Evolutionary conservation across 306 rosid genomes (phyloP), one percentile per base, ranked within the genome.

Genomic region (Alnus rubra): DNA sequence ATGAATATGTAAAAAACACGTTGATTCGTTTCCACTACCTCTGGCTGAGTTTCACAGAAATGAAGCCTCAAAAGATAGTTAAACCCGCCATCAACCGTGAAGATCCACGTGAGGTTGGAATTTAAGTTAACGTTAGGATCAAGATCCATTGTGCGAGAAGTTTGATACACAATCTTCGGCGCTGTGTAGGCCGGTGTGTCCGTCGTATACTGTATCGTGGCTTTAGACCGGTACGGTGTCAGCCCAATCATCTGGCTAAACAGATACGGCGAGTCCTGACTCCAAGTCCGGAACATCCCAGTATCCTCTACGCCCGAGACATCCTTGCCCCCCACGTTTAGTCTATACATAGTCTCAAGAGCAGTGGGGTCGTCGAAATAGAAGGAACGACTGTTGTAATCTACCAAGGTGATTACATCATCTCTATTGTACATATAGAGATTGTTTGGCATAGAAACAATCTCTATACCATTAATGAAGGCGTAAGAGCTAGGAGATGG

Each of bases 391-490:
- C 2, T n/a, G 4, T 18, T 5, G 4, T 49, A 30, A 44, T 60
- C 74, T 33, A 76, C 9, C n/a, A 76, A 37, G 13, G 13, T 13
- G 0, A 18, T 47, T 31, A 19, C 35, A 9, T 30, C 14, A 14
- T 11, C 52, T 0, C 9, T n/a, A 39, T 56, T 28, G 2, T 19
- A 3, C 15, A 71, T 48, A 50, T 82, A 82, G 58, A 82, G 81
- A 63, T 53, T 15, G 0, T 35, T 10, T 6, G 85, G 85, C 74
- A 82, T 82, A 49, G 85, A 82, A 7, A 82, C 69, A 33, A 82
- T 60, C 56, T 82, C 81, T 10, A 82, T 82, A 5, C 85, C 85
- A 14, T 78, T 82, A n/a, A 82, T 42, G 51, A 82, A 82, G 1
- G 85, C 81, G 18, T 82, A 82, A 12, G 81, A 60, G 31, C 35